Conservation (phyloP, 176 grass and related monocot species). For the Avena atlantica region DNA sequence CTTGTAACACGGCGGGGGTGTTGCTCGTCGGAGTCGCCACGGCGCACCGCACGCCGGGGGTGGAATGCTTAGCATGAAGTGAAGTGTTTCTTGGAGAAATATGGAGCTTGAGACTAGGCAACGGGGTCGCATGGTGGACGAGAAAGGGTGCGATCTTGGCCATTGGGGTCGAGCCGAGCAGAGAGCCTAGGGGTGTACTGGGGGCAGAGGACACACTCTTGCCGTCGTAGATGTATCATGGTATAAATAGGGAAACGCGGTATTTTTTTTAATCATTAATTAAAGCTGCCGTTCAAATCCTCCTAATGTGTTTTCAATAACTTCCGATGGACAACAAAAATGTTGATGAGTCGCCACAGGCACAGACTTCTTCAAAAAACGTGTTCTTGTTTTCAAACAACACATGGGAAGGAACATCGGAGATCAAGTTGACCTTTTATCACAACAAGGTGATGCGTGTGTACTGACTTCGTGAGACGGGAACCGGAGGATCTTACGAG, state of each 20-base stretch:
- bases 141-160: constrained; percentile 18
- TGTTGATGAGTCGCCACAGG: not conserved
- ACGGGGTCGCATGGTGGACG: not conserved
- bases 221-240: not conserved
- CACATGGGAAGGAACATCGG: not conserved
- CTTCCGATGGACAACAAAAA: not conserved
- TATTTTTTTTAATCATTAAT: no score
- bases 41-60: not conserved
- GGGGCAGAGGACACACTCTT: not conserved
- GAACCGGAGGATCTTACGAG: not conserved
- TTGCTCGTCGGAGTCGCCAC: constrained; percentile 1
- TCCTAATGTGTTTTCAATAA: not conserved
- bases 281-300: no score
- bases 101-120: constrained; percentile 10
- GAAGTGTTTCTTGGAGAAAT: not conserved
- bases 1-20: not conserved
- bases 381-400: not conserved
- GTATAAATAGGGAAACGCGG: not conserved
- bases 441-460: not conserved
- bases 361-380: not conserved
- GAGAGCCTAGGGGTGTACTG: not conserved
- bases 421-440: not conserved
- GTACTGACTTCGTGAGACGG: not conserved
- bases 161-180: not conserved
- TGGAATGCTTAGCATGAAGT: constrained; percentile 1